Percentiles rank a stretch among this genome's conserved stretches.
Evolutionary conservation across 257 asterid genomes (phyloP).

Genomic region (Lycium ferocissimum): DNA sequence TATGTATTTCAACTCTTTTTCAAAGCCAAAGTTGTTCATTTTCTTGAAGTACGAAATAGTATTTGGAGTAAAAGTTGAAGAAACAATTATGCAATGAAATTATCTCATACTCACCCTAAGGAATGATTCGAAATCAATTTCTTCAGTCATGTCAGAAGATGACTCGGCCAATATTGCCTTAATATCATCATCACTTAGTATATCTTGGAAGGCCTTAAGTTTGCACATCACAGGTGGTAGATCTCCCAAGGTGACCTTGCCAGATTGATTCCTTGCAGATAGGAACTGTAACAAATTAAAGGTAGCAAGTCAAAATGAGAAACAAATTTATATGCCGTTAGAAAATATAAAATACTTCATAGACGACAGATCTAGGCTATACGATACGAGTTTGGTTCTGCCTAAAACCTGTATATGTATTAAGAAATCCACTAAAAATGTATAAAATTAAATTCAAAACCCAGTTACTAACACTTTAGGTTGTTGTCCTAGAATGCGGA

Average conservation of each 20-base stretch:
- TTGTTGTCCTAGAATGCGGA: no score
- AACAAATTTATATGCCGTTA: background rate
- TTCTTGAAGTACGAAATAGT: background rate
- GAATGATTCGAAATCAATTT: conserved; percentile 77
- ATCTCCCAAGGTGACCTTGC: conserved; percentile 68
- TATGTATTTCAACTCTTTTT: background rate
- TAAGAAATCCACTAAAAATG: no score
- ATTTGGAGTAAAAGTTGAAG: background rate
- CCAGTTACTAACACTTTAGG: no score
- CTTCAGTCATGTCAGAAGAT: conserved; percentile 55
- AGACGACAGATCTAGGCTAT: no score
- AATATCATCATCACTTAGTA: conserved; percentile 58
- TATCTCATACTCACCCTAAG: conserved; percentile 59
- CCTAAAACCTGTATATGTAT: no score
- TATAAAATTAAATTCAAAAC: no score
- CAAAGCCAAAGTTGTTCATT: background rate
- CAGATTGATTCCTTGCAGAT: conserved; percentile 59
- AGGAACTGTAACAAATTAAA: conserved; percentile 52
- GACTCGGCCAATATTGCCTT: conserved; percentile 62
- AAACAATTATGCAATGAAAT: background rate
- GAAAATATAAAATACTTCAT: background rate
- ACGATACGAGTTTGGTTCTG: no score
- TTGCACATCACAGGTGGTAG: conserved; percentile 70
- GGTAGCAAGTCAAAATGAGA: conserved; percentile 9
- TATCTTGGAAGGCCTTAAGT: conserved; percentile 60